Conservation (phyloP, 2,329 filamentous ascomycete genomes). For the Fusarium fujikuroi region DNA sequence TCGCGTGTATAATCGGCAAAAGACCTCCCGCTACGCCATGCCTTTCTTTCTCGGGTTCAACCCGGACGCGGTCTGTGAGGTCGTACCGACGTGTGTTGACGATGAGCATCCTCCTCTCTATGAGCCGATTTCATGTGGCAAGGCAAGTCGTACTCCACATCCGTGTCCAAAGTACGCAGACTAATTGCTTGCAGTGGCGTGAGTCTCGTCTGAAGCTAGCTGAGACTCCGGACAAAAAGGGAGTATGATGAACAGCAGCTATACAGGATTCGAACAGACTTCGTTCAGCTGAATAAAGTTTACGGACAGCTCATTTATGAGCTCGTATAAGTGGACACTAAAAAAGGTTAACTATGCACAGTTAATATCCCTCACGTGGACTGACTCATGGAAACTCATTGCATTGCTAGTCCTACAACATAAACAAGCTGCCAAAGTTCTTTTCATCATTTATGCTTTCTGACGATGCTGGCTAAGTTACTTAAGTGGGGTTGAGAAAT, state of each 20-base stretch:
- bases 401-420: not conserved
- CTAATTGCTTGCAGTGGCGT: not conserved
- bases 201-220: not conserved
- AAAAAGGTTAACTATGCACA: not conserved
- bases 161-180: fast-evolving
- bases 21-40: conserved; percentile 9
- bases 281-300: too few relatives aligned
- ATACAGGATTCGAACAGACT: fast-evolving
- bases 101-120: conserved; percentile 3
- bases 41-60: conserved; percentile 1
- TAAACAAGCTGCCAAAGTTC: too few relatives aligned
- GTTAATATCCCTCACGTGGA: not conserved
- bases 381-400: not conserved
- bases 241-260: not conserved
- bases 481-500: too few relatives aligned
- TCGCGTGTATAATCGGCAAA: conserved; percentile 9
- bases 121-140: conserved; percentile 12
- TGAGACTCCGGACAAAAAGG: not conserved
- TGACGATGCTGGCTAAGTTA: too few relatives aligned
- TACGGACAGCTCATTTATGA: not conserved
- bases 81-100: conserved; percentile 2
- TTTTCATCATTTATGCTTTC: too few relatives aligned
- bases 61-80: conserved; percentile 11
- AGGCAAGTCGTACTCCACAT: not conserved
- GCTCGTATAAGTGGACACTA: not conserved